Percentiles rank a stretch among this genome's conserved stretches.
Conservation (phyloP, 2,329 filamentous ascomycete species). For the Exophiala xenobiotica region DNA sequence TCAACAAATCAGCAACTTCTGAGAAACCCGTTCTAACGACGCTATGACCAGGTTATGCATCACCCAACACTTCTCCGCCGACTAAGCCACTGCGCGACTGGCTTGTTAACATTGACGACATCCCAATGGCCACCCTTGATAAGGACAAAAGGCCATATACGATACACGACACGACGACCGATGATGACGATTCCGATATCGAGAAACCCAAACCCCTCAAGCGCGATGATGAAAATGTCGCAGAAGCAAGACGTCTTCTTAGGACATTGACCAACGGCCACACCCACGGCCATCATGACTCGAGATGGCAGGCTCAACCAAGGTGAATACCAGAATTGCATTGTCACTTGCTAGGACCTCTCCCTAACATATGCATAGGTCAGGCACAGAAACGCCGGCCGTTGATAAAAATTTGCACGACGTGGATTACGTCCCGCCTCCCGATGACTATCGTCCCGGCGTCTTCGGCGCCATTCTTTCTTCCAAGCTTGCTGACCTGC, state of each 20-base stretch:
- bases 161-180: constrained; percentile 31
- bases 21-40: neutral
- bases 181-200: constrained; percentile 25
- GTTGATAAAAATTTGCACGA: constrained; percentile 27
- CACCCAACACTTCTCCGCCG: constrained; percentile 19
- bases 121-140: constrained; percentile 29
- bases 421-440: constrained; percentile 25
- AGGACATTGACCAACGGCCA: constrained; percentile 21
- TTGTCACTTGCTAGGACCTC: no score
- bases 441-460: constrained; percentile 27
- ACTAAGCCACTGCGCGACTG: constrained; percentile 20
- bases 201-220: constrained; percentile 19
- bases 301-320: constrained; percentile 15
- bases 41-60: constrained; percentile 8
- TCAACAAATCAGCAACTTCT: no score
- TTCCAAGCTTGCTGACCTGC: constrained; percentile 22
- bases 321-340: constrained; percentile 7
- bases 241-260: constrained; percentile 25
- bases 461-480: constrained; percentile 26
- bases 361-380: no score
- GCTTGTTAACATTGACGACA: constrained; percentile 29
- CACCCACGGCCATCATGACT: neutral
- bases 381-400: constrained; percentile 22
- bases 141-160: constrained; percentile 28
- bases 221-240: constrained; percentile 22